Conservation (phyloP, 2,329 filamentous ascomycete species). For the Cryoendolithus antarcticus region DNA sequence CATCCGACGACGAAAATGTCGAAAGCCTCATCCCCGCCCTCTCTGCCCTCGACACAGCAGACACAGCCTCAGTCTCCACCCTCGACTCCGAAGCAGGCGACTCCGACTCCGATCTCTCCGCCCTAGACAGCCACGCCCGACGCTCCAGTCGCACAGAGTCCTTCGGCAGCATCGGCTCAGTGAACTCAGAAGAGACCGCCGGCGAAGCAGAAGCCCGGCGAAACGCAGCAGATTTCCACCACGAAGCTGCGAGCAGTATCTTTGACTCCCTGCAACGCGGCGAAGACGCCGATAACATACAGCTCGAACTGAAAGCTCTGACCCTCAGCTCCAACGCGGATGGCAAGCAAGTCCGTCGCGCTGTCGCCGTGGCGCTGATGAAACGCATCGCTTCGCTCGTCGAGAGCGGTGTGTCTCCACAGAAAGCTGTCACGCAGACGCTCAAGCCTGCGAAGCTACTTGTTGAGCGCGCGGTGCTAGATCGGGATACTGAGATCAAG, state of each 20-base stretch:
- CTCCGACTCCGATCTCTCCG: slow-evolving; percentile 27
- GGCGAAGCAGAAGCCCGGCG: slow-evolving; percentile 20
- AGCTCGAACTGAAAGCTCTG: slow-evolving; percentile 83
- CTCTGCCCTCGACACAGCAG: slow-evolving; percentile 28
- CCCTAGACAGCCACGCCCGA: slow-evolving; percentile 30
- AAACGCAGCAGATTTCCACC: slow-evolving; percentile 58
- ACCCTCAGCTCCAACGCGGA: slow-evolving; percentile 84
- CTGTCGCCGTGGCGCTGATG: slow-evolving; percentile 74
- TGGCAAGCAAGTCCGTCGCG: slow-evolving; percentile 74
- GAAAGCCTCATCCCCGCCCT: slow-evolving; percentile 29
- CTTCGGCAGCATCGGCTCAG: slow-evolving; percentile 43
- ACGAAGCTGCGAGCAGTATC: slow-evolving; percentile 77
- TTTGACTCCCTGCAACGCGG: slow-evolving; percentile 69
- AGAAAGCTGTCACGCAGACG: slow-evolving; percentile 29
- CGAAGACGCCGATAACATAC: slow-evolving; percentile 67
- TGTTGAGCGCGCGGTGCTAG: slow-evolving; percentile 47
- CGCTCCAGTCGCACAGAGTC: slow-evolving; percentile 20
- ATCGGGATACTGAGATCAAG: slow-evolving; percentile 35
- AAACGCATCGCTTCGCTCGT: slow-evolving; percentile 65
- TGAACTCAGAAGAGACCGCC: slow-evolving; percentile 52
- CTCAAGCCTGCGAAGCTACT: slow-evolving; percentile 45
- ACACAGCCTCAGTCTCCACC: slow-evolving; percentile 45
- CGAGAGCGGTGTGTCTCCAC: slow-evolving; percentile 27
- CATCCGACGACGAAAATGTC: slow-evolving; percentile 49
- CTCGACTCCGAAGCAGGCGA: slow-evolving; percentile 39